Evolutionary conservation across 768 basidiomycete genomes (phyloP), one percentile per base, ranked within the genome.

Genomic region (Hemileccinum rubropunctum): DNA sequence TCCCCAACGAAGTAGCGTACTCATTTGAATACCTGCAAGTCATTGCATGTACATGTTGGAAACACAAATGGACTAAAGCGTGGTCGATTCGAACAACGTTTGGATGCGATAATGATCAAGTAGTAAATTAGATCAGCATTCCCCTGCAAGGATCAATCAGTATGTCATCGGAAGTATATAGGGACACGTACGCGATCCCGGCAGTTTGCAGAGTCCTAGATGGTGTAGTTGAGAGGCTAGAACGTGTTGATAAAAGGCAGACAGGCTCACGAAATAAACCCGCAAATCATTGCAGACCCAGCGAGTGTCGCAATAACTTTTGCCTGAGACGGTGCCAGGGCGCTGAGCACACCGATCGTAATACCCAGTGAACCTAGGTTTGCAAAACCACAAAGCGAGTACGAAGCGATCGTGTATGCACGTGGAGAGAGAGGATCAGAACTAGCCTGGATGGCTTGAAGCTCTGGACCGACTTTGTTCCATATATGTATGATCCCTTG

Each of bases 321-420:
- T 47, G 78, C 75, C 53, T 84, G 80, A 20, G 84, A 74, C 4
- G 87, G 86, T 18, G 86, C 87, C 23, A 88, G 74, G 20, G 84
- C 82, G 41, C 76, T 73, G 42, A 88, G 73, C 63, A 88, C 87
- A 61, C 87, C 87, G 52, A 89, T 81, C 66, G 93, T 89, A 58
- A 95, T 91, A 61, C 92, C 93, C 21, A 93, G 73, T 7, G 89
- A 89, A 48, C 86, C 82, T 39, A 91, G 73, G 65, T 95, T 95
- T 51, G 90, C 90, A 62, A 95, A 95, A 10, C 94, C 94, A 67
- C 91, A 94, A 14, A 95, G 82, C 14, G 87, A 85, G 65, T 94
- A 95, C 30, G 86, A 83, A 13, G 87, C 83, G 58, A 95, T 93
- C 45, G 85, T 87, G 70, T 76, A 92, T 18, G 83, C 88, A 49